These are phyloP conservation scores for Paspalum vaginatum DNA, from an alignment of 176 grass and related monocot genomes.

Conservation along the genomic window DNA sequence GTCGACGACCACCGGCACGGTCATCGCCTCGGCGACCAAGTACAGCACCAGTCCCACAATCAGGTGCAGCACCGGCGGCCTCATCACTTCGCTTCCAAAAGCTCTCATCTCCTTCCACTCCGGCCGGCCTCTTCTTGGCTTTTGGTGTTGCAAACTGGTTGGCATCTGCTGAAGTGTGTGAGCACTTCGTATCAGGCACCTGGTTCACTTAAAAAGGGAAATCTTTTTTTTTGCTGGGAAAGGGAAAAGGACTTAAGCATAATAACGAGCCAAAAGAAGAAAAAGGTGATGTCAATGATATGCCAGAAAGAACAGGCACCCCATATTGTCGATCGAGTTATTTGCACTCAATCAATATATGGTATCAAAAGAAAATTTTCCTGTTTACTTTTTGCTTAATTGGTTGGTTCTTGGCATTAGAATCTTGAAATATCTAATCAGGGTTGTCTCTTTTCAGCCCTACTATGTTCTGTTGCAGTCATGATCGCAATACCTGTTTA, in stretches of 20 bases:
- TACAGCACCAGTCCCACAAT: constrained; percentile 56
- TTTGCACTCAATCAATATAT: too few relatives aligned
- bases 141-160: neutral
- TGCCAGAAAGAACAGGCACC: too few relatives aligned
- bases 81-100: neutral
- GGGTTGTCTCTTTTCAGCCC: too few relatives aligned
- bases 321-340: too few relatives aligned
- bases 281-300: neutral
- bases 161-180: neutral
- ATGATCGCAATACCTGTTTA: too few relatives aligned
- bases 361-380: too few relatives aligned
- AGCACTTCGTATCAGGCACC: neutral
- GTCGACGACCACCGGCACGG: constrained; percentile 75
- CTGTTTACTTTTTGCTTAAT: too few relatives aligned
- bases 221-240: too few relatives aligned
- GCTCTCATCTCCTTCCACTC: neutral
- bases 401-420: too few relatives aligned
- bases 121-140: neutral
- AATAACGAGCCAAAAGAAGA: too few relatives aligned
- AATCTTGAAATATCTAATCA: too few relatives aligned
- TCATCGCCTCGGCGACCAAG: constrained; percentile 78
- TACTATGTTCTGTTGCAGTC: too few relatives aligned
- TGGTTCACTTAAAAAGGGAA: neutral
- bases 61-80: constrained; percentile 55
- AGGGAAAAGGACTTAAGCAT: neutral